Evolutionary conservation across 306 rosid genomes (phyloP).

Genomic region (Begonia loranthoides): DNA sequence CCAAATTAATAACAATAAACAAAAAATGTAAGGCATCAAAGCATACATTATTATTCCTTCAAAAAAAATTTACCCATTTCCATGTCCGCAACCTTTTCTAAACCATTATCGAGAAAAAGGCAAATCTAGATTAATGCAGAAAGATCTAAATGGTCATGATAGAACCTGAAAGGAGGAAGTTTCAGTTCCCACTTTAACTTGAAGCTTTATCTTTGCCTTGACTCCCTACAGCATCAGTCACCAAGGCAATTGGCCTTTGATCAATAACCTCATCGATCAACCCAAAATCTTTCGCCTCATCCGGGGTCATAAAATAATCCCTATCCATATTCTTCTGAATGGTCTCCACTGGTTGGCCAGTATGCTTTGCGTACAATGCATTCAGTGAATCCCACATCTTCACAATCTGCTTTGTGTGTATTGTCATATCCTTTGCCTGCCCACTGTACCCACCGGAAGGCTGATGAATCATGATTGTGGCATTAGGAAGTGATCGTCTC

Average conservation of each 20-base stretch:
- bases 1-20: no score
- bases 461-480: slow-evolving; percentile 89
- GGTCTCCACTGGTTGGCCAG: slow-evolving; percentile 46
- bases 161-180: slow-evolving; percentile 2
- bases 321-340: slow-evolving; percentile 78
- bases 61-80: no score
- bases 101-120: no score
- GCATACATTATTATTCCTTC: no score
- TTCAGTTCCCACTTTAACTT: slow-evolving; percentile 1
- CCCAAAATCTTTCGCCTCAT: slow-evolving; percentile 87
- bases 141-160: background rate
- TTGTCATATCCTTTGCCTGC: slow-evolving; percentile 85
- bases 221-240: slow-evolving; percentile 62
- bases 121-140: background rate
- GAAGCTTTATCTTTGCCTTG: slow-evolving; percentile 55
- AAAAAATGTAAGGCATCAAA: no score
- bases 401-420: slow-evolving; percentile 87
- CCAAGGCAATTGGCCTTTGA: slow-evolving; percentile 74
- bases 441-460: slow-evolving; percentile 94
- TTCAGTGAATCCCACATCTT: slow-evolving; percentile 74
- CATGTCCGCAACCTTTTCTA: no score
- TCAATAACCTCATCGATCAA: slow-evolving; percentile 87
- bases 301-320: slow-evolving; percentile 74
- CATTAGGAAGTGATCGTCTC: slow-evolving; percentile 88
- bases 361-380: slow-evolving; percentile 62